Evolutionary conservation across 192 early-diverging fungal species (phyloP).

Genomic region (Dissophora ornata): DNA sequence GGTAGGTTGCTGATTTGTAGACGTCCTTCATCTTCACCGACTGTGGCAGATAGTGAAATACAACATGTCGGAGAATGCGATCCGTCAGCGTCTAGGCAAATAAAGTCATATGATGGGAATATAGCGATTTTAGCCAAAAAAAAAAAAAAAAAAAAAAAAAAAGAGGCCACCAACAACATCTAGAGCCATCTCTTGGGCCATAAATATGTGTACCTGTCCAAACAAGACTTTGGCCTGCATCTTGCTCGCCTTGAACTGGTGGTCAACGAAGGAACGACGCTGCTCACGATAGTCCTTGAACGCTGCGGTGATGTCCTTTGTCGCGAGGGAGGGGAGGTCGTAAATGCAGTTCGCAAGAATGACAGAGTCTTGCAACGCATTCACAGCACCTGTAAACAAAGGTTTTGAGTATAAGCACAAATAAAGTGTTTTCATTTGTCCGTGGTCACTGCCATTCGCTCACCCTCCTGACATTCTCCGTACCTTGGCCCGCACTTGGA

Average conservation of each 20-base stretch:
- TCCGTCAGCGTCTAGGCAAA: slow-evolving; percentile 2
- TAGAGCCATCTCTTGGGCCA: too few species aligned
- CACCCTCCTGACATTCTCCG: not conserved
- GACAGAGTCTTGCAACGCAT: slow-evolving; percentile 13
- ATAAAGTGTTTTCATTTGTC: not conserved
- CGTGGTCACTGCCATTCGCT: not conserved
- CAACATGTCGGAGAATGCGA: slow-evolving; percentile 1
- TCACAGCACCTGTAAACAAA: slow-evolving; percentile 10
- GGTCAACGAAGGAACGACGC: not conserved
- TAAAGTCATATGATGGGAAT: too few species aligned
- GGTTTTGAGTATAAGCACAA: not conserved
- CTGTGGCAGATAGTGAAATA: slow-evolving; percentile 1
- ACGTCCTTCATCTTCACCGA: not conserved
- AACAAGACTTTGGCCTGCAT: not conserved
- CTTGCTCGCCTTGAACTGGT: slow-evolving; percentile 1
- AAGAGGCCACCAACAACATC: too few species aligned
- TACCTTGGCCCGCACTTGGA: slow-evolving; percentile 15
- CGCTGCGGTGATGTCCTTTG: slow-evolving; percentile 1
- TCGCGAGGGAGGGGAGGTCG: slow-evolving; percentile 1
- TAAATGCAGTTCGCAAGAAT: slow-evolving; percentile 14
- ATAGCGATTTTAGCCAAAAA: too few species aligned
- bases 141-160: too few species aligned
- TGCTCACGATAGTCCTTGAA: slow-evolving; percentile 1
- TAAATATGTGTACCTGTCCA: slow-evolving; percentile 13
- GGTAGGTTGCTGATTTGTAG: not conserved